Evolutionary conservation across 352 stramenopile species (phyloP), one percentile per base, ranked within the genome.

Genomic region (Phytophthora chlamydospora): DNA sequence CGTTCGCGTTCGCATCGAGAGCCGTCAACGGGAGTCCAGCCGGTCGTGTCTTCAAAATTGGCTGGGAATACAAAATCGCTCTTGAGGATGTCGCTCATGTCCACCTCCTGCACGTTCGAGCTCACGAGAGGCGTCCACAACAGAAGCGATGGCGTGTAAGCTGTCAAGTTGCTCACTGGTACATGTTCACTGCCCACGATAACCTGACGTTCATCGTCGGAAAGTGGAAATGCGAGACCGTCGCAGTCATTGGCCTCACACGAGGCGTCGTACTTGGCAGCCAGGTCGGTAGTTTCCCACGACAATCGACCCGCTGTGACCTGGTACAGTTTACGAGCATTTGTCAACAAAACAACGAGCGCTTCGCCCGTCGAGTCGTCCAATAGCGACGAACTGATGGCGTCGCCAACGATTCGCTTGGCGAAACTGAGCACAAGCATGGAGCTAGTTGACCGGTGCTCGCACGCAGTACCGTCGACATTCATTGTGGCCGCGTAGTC

Each of bases 381-480:
- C 6, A 60, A 32, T 10, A 66, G 19, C 2, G 69, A 72, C 0
- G 58, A 71, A 13, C 62, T 67, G 17, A 84, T 83, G 19, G 63
- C 66, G 19, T 80, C 74, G 10, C 77, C 77, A 3, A 71, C 38
- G 19, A 86, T 75, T 5, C 75, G 73, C 49, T 80, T 84, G 0
- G 77, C 74, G 63, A 87, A 83, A 59, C 75, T 87, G n/a, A 85
- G 50, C 1, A 84, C 73, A n/a, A 87, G 56, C 56, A 79, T 62
- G 13, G 77, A 82, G 21, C 32, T 58, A 12, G 60, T 64, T 4
- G 77, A 82, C 2, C 45, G 63, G 16, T 47, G 32, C 2, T 59
- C 40, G 43, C 77, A 87, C 5, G 45, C 53, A 8, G 12, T 63
- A 0, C 50, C 48, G 13, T 70, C 36, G 14, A 48, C 62, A 11